A percentile compares a stretch with the other conserved stretches of the same genome.
These are phyloP conservation scores for Diaporthe ampelina DNA, from an alignment of 2,329 filamentous ascomycete species.

Conservation along the genomic window DNA sequence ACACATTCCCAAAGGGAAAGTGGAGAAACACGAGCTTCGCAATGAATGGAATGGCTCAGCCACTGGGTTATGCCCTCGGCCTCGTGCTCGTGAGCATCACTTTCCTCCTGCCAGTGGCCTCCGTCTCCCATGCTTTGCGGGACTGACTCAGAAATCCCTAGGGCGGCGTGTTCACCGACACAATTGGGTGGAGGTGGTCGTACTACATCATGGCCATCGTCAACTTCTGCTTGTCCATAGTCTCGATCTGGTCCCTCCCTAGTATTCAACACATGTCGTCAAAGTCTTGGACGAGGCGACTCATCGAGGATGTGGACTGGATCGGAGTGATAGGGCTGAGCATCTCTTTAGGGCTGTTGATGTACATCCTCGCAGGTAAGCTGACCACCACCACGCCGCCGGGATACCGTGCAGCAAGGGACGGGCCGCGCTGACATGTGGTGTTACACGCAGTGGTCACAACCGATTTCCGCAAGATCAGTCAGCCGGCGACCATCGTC, in stretches of 20 bases:
- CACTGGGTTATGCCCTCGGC: conserved; percentile 63
- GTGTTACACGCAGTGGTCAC: conserved; percentile 50
- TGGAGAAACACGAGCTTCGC: conserved; percentile 59
- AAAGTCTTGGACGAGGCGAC: conserved; percentile 46
- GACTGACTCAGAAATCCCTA: too few species aligned
- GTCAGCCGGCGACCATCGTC: conserved; percentile 56
- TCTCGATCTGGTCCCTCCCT: conserved; percentile 55
- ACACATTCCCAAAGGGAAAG: conserved; percentile 53
- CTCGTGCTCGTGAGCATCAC: conserved; percentile 44
- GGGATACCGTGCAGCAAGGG: not conserved
- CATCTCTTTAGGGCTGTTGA: conserved; percentile 61
- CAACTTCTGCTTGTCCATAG: conserved; percentile 52
- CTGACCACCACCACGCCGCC: not conserved
- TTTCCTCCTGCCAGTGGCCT: not conserved
- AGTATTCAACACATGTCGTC: conserved; percentile 44
- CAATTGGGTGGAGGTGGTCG: conserved; percentile 61
- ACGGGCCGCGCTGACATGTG: conserved; percentile 11
- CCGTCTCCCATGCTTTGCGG: not conserved
- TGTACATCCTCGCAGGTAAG: conserved; percentile 62
- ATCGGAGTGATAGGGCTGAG: conserved; percentile 62
- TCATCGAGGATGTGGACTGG: conserved; percentile 65
- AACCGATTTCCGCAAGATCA: conserved; percentile 54
- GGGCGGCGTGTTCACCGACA: conserved; percentile 63
- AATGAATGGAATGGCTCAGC: conserved; percentile 59
- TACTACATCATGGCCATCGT: conserved; percentile 58